Evolutionary conservation across 2,329 filamentous ascomycete genomes (phyloP).

Genomic region (Sodiomyces alkalinus): DNA sequence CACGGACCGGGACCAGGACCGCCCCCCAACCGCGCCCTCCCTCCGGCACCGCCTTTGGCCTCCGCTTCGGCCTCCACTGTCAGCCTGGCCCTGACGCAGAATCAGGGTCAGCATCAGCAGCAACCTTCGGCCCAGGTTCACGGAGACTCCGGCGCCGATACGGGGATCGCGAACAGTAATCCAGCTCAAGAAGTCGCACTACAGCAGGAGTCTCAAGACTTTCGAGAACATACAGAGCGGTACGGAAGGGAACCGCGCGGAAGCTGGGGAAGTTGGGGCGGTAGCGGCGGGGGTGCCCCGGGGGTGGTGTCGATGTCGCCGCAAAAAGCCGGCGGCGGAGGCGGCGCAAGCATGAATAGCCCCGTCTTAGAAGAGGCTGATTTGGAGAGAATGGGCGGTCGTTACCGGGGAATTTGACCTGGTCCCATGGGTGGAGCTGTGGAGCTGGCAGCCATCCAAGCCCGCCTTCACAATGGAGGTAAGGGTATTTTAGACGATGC

Average conservation of each 20-base stretch:
- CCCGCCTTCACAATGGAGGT: too few species aligned
- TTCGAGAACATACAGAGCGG: constrained; percentile 16
- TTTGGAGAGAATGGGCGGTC: constrained; percentile 13
- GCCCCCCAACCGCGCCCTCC: constrained; percentile 28
- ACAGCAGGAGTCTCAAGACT: constrained; percentile 12
- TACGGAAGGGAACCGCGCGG: constrained; percentile 14
- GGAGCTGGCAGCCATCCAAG: too few species aligned
- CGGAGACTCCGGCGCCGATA: constrained; percentile 5
- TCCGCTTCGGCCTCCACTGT: background rate
- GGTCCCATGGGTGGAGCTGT: too few species aligned
- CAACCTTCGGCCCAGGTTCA: too few species aligned
- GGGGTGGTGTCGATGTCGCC: constrained; percentile 1
- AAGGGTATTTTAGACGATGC: too few species aligned
- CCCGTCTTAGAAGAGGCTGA: constrained; percentile 12
- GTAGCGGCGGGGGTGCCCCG: background rate
- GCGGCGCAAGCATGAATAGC: constrained; percentile 7
- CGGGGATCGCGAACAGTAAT: constrained; percentile 6
- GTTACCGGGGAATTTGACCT: constrained; percentile 8
- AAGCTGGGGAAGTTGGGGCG: constrained; percentile 20
- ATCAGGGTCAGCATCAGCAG: too few species aligned
- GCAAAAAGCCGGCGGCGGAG: constrained; percentile 3
- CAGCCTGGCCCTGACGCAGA: constrained; percentile 1
- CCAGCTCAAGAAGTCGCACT: constrained; percentile 7
- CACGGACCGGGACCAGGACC: constrained; percentile 19
- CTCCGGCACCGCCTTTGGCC: constrained; percentile 13